Evolutionary conservation across 2,329 filamentous ascomycete species (phyloP).

Genomic region (Talaromyces verruculosus): DNA sequence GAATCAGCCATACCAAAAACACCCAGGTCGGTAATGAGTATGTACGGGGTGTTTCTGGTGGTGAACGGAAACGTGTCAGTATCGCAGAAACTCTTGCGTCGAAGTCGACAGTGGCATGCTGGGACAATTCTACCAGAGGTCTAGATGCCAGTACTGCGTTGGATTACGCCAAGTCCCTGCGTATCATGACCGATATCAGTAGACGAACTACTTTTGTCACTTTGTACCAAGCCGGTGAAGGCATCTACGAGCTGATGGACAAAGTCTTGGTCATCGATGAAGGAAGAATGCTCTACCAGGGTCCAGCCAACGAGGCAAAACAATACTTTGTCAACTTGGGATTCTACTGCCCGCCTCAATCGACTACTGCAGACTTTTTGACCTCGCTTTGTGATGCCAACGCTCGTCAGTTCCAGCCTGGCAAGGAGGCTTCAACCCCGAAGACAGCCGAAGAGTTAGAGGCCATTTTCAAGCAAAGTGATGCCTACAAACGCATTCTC

Average conservation of each 20-base stretch:
- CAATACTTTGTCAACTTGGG: conserved; percentile 67
- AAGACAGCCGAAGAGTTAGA: conserved; percentile 69
- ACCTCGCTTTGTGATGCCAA: conserved; percentile 73
- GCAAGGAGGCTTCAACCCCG: conserved; percentile 65
- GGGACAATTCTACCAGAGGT: conserved; percentile 80
- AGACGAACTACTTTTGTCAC: conserved; percentile 70
- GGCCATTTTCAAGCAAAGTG: conserved; percentile 64
- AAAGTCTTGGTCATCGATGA: conserved; percentile 76
- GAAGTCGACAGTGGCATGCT: conserved; percentile 70
- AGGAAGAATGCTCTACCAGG: conserved; percentile 68
- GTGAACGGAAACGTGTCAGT: conserved; percentile 76
- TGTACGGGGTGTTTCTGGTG: conserved; percentile 72
- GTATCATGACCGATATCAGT: conserved; percentile 73
- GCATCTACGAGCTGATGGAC: conserved; percentile 72
- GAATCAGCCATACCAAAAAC: conserved; percentile 71
- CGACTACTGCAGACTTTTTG: conserved; percentile 74
- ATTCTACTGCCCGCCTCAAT: conserved; percentile 58
- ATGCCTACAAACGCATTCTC: conserved; percentile 60
- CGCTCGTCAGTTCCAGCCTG: conserved; percentile 66
- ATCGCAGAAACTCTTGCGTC: conserved; percentile 76
- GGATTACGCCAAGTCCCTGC: conserved; percentile 69
- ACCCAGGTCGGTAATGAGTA: conserved; percentile 74
- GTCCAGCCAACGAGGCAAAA: conserved; percentile 60
- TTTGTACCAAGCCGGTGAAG: conserved; percentile 69
- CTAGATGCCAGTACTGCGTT: conserved; percentile 76